phyloP scores from a whole-genome alignment of 2,329 filamentous ascomycete genomes.

The Penicillium sp. region DNA sequence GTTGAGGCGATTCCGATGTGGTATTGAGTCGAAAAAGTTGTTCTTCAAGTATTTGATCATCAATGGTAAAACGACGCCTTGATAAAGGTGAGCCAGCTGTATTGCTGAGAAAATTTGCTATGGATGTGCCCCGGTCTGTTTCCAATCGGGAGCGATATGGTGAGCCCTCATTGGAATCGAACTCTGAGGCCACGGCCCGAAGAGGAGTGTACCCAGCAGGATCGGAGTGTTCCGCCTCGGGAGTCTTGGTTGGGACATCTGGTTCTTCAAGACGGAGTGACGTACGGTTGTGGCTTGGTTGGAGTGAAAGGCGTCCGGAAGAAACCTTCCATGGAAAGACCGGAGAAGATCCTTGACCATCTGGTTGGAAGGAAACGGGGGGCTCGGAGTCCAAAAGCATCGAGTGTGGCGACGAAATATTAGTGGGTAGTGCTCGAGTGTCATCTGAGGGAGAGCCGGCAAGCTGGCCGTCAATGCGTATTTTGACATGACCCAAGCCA shows the following conservation, averaged over 20 bases:
- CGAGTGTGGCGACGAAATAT: slow-evolving; percentile 30
- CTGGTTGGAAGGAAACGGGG: neutral
- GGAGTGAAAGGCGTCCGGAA: neutral
- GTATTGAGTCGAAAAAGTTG: slow-evolving; percentile 8
- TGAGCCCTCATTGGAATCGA: neutral
- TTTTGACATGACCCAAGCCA: slow-evolving; percentile 20
- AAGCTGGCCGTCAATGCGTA: slow-evolving; percentile 24
- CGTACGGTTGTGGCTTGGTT: neutral
- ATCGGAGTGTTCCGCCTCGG: neutral
- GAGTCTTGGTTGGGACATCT: neutral
- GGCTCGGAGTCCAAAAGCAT: slow-evolving; percentile 34
- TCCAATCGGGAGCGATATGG: neutral
- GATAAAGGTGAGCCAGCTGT: neutral
- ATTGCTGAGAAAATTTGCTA: neutral
- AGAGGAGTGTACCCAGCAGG: too few species aligned
- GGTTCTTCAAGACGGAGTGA: neutral
- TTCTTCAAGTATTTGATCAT: slow-evolving; percentile 29
- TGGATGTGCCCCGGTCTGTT: neutral
- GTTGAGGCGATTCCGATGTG: neutral
- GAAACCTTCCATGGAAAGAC: neutral
- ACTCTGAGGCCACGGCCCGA: neutral
- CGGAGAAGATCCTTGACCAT: neutral
- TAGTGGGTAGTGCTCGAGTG: neutral
- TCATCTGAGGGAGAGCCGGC: slow-evolving; percentile 5
- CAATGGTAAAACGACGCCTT: slow-evolving; percentile 22